Percentiles rank a stretch among this genome's conserved stretches.
Evolutionary conservation across 306 rosid genomes (phyloP).

Genomic region (Quercus rubra): DNA sequence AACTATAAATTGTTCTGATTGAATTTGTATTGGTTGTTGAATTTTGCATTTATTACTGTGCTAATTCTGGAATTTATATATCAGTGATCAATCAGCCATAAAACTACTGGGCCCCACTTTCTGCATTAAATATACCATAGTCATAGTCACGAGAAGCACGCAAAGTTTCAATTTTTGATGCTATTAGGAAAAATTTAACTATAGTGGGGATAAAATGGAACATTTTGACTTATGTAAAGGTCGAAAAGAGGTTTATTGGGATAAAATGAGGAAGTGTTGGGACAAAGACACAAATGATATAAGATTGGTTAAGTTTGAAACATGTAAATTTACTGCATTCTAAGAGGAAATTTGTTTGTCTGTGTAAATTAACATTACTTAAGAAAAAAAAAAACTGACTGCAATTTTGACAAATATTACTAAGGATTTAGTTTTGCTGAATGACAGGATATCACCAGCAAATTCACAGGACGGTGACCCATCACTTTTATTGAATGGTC

Average conservation of each 20-base stretch:
- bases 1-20: conserved; percentile 7
- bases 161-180: neutral
- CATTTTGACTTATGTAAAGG: neutral
- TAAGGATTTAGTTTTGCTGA: conserved; percentile 22
- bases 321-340: neutral
- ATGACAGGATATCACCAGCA: conserved; percentile 63
- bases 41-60: neutral
- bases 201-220: neutral
- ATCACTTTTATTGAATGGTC: conserved; percentile 82
- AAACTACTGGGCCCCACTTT: neutral
- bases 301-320: neutral
- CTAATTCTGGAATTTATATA: neutral
- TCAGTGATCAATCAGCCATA: neutral
- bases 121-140: no score
- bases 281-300: neutral
- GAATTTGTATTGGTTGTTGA: neutral
- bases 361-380: neutral
- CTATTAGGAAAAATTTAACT: neutral
- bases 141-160: neutral
- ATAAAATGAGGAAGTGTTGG: neutral
- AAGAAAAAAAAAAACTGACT: neutral
- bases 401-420: conserved; percentile 14
- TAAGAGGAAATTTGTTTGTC: neutral
- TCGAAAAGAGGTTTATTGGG: neutral
- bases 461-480: conserved; percentile 70